These are phyloP conservation scores for Castanea sativa DNA, from an alignment of 306 rosid genomes.

Conservation along the genomic window DNA sequence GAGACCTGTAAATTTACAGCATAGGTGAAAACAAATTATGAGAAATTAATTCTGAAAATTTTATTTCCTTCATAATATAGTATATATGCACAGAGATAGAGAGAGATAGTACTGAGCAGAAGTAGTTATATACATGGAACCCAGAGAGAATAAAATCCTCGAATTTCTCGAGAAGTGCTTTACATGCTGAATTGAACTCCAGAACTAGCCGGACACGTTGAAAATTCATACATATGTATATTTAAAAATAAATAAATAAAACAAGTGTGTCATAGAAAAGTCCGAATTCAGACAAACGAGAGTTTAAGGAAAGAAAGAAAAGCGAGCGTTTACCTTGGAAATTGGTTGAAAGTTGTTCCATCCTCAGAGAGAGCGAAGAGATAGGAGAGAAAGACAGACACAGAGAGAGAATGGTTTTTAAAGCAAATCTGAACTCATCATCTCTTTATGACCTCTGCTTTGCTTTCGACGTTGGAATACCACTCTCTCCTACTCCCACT, in stretches of 20 bases:
- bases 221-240: not conserved
- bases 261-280: not conserved
- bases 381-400: not conserved
- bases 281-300: not conserved
- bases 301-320: not conserved
- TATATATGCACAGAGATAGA: too few relatives aligned
- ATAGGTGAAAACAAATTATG: too few relatives aligned
- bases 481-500: constrained; percentile 19
- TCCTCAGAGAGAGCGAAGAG: not conserved
- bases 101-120: too few relatives aligned
- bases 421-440: not conserved
- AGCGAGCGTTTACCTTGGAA: not conserved
- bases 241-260: not conserved
- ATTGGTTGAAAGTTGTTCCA: not conserved
- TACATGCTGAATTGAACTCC: too few relatives aligned
- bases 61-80: too few relatives aligned
- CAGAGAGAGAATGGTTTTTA: too few relatives aligned
- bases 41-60: too few relatives aligned
- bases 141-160: too few relatives aligned
- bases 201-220: not conserved
- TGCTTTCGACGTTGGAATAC: constrained; percentile 71
- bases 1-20: not conserved
- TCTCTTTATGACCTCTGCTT: not conserved
- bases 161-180: too few relatives aligned
- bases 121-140: too few relatives aligned